Percentiles rank a stretch among this genome's conserved stretches.
Conservation (phyloP, 2,329 filamentous ascomycete genomes). For the Sphaerulina musiva region DNA sequence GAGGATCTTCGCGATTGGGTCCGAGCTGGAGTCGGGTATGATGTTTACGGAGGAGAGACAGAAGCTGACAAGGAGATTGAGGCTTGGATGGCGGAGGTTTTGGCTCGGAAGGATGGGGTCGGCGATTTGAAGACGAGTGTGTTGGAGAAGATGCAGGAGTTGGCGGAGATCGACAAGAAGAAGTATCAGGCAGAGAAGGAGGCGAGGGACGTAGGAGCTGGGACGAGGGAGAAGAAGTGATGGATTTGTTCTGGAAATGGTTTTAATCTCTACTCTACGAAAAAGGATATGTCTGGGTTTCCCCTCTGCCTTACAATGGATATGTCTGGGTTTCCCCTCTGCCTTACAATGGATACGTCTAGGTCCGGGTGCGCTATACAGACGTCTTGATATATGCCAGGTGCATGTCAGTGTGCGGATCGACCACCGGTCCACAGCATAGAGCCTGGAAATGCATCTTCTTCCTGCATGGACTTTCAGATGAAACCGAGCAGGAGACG, state of each 20-base stretch:
- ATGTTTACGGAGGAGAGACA: conserved; percentile 50
- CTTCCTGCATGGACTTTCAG: no score
- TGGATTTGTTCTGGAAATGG: background rate
- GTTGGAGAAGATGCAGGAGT: conserved; percentile 28
- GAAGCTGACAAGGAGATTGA: conserved; percentile 50
- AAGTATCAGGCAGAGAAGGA: conserved; percentile 9
- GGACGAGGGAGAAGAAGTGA: background rate
- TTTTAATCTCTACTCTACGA: background rate
- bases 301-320: background rate
- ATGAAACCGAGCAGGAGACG: no score
- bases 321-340: background rate
- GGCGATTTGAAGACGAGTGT: conserved; percentile 27
- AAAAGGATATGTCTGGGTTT: no score
- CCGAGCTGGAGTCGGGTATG: conserved; percentile 51
- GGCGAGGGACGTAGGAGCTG: conserved; percentile 1
- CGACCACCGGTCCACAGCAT: background rate
- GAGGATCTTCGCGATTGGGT: conserved; percentile 55
- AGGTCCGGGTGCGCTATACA: background rate
- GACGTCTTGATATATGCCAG: background rate
- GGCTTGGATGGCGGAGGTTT: conserved; percentile 45
- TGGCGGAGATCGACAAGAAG: conserved; percentile 26
- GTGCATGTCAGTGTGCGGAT: background rate
- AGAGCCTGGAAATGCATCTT: background rate
- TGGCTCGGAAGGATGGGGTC: conserved; percentile 44
- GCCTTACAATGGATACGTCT: background rate